Evolutionary conservation across 2,329 filamentous ascomycete species (phyloP).

Genomic region (Diaporthe citrichinensis): DNA sequence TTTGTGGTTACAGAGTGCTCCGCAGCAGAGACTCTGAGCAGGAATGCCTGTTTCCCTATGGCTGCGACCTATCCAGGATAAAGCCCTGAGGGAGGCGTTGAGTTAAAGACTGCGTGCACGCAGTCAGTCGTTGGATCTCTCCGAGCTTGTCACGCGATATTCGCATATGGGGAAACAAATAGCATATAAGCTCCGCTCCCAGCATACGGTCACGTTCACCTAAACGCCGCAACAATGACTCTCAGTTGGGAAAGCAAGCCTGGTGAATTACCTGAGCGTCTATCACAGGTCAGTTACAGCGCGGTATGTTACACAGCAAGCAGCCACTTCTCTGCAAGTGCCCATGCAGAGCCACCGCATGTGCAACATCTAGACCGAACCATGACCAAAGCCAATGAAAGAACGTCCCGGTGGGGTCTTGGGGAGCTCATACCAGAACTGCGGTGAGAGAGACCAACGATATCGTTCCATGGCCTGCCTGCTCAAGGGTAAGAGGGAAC

Average conservation of each 20-base stretch:
- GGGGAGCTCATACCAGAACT: constrained; percentile 1
- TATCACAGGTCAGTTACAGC: constrained; percentile 24
- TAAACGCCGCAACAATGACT: background rate
- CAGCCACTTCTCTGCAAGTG: constrained; percentile 27
- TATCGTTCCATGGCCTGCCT: background rate
- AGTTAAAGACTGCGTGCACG: background rate
- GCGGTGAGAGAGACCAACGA: constrained; percentile 10
- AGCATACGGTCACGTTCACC: background rate
- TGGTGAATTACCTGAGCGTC: background rate
- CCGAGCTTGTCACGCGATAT: background rate
- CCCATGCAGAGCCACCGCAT: constrained; percentile 13
- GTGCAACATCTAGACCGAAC: constrained; percentile 3
- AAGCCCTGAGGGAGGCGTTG: background rate
- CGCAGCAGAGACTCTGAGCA: constrained; percentile 18
- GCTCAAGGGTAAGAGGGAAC: background rate
- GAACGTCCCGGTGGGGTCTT: background rate
- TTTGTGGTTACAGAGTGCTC: background rate
- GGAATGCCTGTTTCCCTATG: constrained; percentile 5
- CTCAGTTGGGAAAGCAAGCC: background rate
- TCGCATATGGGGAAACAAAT: background rate
- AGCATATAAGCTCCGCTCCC: background rate
- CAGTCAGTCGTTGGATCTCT: constrained; percentile 1
- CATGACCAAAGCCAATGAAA: constrained; percentile 19
- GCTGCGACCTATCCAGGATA: background rate
- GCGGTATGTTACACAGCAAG: constrained; percentile 34